phyloP scores from a whole-genome alignment of 106 monocot species.

The Dendrobium huoshanense region DNA sequence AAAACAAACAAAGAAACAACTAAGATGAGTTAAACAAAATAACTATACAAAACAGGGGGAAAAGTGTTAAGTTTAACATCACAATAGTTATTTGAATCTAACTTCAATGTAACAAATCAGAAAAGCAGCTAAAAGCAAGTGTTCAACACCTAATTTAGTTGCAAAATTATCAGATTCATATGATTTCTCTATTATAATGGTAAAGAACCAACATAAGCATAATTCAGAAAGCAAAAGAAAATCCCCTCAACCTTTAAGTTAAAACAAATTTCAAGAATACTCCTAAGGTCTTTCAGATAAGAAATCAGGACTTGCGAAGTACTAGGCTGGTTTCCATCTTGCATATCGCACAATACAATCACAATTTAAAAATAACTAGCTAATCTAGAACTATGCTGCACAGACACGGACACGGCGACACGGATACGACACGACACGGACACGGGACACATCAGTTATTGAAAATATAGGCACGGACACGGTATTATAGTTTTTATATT shows the following conservation, averaged over 20 bases:
- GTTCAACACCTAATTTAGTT: neutral
- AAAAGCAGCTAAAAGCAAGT: neutral
- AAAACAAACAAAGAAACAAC: constrained; percentile 3
- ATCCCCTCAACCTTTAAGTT: neutral
- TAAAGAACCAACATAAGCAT: neutral
- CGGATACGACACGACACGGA: too few species aligned
- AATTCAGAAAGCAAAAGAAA: neutral
- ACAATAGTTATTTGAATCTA: neutral
- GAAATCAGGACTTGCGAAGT: neutral
- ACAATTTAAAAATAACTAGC: neutral
- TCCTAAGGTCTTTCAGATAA: neutral
- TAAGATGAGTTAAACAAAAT: neutral
- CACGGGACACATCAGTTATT: too few species aligned
- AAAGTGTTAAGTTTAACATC: neutral
- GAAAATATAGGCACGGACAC: too few species aligned
- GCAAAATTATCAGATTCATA: neutral
- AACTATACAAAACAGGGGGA: neutral
- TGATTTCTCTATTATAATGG: neutral
- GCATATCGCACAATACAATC: neutral
- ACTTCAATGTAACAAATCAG: neutral
- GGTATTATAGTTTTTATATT: too few species aligned
- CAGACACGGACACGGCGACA: too few species aligned
- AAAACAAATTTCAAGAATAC: neutral
- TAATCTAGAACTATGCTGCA: neutral
- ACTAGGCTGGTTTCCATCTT: neutral